Percentiles rank a stretch among this genome's conserved stretches.
Evolutionary conservation across 176 grass and related monocot genomes (phyloP).

Genomic region (Oryza meyeriana): DNA sequence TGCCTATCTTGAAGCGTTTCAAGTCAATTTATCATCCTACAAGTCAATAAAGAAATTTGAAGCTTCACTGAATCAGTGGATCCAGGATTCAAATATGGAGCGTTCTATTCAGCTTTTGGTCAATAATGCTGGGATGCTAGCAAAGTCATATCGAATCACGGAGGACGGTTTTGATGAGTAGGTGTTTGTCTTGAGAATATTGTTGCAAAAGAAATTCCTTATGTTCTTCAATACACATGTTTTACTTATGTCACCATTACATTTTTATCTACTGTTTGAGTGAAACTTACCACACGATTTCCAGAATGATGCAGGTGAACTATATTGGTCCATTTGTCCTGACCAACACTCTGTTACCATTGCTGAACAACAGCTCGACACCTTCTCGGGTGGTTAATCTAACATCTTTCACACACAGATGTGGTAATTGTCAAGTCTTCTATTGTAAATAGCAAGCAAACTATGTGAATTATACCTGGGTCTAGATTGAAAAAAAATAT

Average conservation of each 20-base stretch:
- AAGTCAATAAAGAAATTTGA: constrained; percentile 76
- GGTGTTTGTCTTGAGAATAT: constrained; percentile 27
- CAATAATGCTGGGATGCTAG: constrained; percentile 96
- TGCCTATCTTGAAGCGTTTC: constrained; percentile 55
- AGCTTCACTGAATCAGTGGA: constrained; percentile 54
- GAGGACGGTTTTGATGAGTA: constrained; percentile 79
- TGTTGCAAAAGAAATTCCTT: background rate
- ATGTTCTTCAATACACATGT: background rate
- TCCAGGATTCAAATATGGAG: constrained; percentile 46
- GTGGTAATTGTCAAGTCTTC: constrained; percentile 45
- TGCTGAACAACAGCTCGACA: constrained; percentile 71
- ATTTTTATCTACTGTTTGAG: background rate
- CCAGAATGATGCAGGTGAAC: constrained; percentile 87
- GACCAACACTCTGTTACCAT: constrained; percentile 67
- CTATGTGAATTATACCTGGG: background rate
- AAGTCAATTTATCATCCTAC: constrained; percentile 71
- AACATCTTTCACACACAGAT: constrained; percentile 96
- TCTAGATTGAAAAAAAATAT: background rate
- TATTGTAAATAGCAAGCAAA: background rate
- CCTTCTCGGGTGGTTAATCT: constrained; percentile 79
- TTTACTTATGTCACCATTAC: constrained; percentile 10
- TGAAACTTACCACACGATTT: constrained; percentile 24
- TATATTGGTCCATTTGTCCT: constrained; percentile 81
- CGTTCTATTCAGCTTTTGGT: constrained; percentile 80
- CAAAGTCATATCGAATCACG: constrained; percentile 56